Evolutionary conservation across 192 early-diverging fungal genomes (phyloP).

Genomic region (Entophlyctis helioformis): DNA sequence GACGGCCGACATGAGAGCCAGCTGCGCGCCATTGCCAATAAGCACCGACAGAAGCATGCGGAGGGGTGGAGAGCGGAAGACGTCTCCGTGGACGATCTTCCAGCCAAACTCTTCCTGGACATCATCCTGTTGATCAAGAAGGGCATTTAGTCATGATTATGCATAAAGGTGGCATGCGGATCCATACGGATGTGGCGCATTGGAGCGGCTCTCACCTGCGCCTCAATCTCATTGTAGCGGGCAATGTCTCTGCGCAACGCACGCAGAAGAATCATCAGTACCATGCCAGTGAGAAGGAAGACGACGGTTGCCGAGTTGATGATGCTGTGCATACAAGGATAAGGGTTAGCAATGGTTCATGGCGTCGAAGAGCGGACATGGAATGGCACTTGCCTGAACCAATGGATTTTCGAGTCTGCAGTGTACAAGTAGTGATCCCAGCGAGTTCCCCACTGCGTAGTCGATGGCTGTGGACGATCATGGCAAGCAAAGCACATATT

Average conservation of each 20-base stretch:
- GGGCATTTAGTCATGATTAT: too few species aligned
- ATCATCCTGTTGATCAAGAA: conserved; percentile 36
- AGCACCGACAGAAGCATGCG: conserved; percentile 36
- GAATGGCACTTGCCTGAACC: conserved; percentile 25
- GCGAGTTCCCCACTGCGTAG: conserved; percentile 33
- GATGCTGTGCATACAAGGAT: conserved; percentile 6
- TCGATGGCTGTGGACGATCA: conserved; percentile 26
- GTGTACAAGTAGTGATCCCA: conserved; percentile 28
- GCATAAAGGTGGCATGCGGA: too few species aligned
- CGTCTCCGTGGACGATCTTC: conserved; percentile 54
- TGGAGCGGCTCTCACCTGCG: conserved; percentile 1
- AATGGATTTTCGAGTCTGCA: conserved; percentile 43
- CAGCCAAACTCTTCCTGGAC: conserved; percentile 52
- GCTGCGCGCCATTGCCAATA: conserved; percentile 44
- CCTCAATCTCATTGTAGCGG: conserved; percentile 41
- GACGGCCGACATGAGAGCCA: conserved; percentile 36
- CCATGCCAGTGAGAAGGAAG: conserved; percentile 43
- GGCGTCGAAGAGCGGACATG: background rate
- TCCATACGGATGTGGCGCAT: too few species aligned
- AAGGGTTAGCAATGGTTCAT: background rate
- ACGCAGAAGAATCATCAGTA: conserved; percentile 41
- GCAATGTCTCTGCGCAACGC: conserved; percentile 45
- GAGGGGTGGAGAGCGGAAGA: conserved; percentile 37
- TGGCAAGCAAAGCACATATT: too few species aligned
- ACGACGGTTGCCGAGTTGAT: conserved; percentile 49